Evolutionary conservation across 2,329 filamentous ascomycete genomes (phyloP).

Genomic region (Geosmithia putterillii): DNA sequence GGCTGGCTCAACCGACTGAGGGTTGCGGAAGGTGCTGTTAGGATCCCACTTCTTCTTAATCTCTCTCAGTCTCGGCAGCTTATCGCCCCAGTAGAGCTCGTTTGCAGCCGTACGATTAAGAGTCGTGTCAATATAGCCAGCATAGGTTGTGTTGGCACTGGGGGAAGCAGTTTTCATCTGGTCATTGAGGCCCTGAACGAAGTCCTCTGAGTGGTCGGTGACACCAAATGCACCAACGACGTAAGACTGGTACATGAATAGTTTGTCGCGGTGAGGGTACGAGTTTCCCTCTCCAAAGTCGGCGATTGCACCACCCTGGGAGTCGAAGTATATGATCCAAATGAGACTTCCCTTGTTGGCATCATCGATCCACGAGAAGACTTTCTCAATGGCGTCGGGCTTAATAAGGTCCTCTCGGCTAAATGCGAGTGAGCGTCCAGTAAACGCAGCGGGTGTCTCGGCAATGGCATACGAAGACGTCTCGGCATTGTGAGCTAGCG

Average conservation of each 20-base stretch:
- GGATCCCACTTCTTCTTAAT: conserved; percentile 43
- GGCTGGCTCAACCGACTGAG: conserved; percentile 36
- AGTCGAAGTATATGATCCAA: conserved; percentile 53
- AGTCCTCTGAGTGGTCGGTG: conserved; percentile 30
- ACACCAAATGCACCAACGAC: conserved; percentile 36
- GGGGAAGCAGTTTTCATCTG: conserved; percentile 24
- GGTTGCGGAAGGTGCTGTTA: conserved; percentile 42
- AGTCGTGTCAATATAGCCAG: conserved; percentile 48
- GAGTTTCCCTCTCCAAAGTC: conserved; percentile 44
- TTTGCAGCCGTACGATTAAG: conserved; percentile 29
- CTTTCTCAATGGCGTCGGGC: conserved; percentile 25
- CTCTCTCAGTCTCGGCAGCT: conserved; percentile 29
- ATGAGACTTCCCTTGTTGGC: conserved; percentile 35
- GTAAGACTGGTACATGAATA: conserved; percentile 53
- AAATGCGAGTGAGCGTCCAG: conserved; percentile 45
- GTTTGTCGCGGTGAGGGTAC: conserved; percentile 50
- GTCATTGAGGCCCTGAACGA: conserved; percentile 38
- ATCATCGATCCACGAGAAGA: conserved; percentile 42
- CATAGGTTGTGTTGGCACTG: conserved; percentile 38
- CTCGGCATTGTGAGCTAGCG: conserved; percentile 40
- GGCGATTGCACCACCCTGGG: conserved; percentile 45
- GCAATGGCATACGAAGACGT: conserved; percentile 32
- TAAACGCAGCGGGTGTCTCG: conserved; percentile 37
- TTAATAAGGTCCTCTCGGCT: conserved; percentile 33
- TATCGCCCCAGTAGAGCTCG: conserved; percentile 41